Evolutionary conservation across 805 yeast genomes (phyloP).

Genomic region (Yamadazyma philogaea): DNA sequence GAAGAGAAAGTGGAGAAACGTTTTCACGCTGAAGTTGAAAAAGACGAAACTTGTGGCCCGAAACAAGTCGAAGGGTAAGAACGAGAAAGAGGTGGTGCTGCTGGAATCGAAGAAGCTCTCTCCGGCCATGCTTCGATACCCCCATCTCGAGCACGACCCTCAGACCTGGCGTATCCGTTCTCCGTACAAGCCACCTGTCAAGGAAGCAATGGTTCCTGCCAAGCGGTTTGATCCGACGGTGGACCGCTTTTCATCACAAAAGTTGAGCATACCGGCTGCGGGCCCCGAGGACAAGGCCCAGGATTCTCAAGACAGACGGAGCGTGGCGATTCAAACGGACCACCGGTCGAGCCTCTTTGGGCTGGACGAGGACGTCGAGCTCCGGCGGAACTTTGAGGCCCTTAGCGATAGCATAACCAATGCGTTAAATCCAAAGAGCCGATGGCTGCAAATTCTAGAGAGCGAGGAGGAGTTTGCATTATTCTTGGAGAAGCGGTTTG

Average conservation of each 20-base stretch:
- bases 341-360: not conserved
- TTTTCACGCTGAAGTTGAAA: constrained; percentile 2
- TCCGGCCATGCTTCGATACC: constrained; percentile 4
- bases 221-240: constrained; percentile 3
- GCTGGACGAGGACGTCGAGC: not conserved
- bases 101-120: constrained; percentile 1
- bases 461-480: constrained; percentile 4
- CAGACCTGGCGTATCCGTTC: not conserved
- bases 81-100: not conserved
- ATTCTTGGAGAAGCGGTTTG: constrained; percentile 2
- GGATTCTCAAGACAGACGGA: not conserved
- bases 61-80: not conserved
- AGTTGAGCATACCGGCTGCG: not conserved
- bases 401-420: not conserved
- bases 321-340: constrained; percentile 1
- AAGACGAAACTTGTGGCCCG: not conserved
- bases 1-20: constrained; percentile 2
- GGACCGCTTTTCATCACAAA: not conserved
- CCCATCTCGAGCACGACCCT: constrained; percentile 6
- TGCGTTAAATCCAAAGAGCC: not conserved
- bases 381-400: constrained; percentile 2
- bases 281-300: not conserved
- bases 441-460: constrained; percentile 4
- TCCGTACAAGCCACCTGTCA: not conserved
- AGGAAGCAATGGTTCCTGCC: not conserved